phyloP scores from a whole-genome alignment of 176 grass and related monocot genomes.

The Poa pratensis region DNA sequence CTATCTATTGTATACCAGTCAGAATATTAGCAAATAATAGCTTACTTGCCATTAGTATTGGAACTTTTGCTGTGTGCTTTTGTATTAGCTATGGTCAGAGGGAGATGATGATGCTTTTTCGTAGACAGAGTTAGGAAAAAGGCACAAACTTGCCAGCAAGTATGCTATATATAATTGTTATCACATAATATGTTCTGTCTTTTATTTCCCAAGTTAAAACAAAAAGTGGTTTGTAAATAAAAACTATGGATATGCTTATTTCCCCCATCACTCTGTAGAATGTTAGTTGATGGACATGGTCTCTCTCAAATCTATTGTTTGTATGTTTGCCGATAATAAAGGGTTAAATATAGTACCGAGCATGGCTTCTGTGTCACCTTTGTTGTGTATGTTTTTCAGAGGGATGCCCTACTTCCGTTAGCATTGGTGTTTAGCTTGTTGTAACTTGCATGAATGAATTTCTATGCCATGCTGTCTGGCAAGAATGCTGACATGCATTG shows the following conservation, averaged over 20 bases:
- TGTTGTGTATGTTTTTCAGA: constrained; percentile 14
- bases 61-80: not conserved
- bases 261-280: not conserved
- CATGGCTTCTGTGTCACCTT: constrained; percentile 1
- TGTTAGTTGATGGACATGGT: constrained; percentile 28
- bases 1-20: not conserved
- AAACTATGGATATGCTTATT: not conserved
- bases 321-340: constrained; percentile 11
- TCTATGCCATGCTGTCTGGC: constrained; percentile 30
- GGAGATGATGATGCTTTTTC: not conserved
- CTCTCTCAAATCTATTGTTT: not conserved
- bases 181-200: not conserved
- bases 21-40: not conserved
- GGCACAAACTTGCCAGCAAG: not conserved
- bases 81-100: not conserved
- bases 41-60: not conserved
- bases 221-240: not conserved
- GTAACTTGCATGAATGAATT: constrained; percentile 22
- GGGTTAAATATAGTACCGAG: not conserved
- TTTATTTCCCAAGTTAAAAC: constrained; percentile 3
- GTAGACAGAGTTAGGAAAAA: not conserved
- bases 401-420: constrained; percentile 33
- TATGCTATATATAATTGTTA: not conserved
- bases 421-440: not conserved
- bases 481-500: constrained; percentile 39